A percentile compares a stretch with the other conserved stretches of the same genome.
phyloP scores from a whole-genome alignment of 495 filamentous ascomycete genomes.

The Apodospora peruviana region DNA sequence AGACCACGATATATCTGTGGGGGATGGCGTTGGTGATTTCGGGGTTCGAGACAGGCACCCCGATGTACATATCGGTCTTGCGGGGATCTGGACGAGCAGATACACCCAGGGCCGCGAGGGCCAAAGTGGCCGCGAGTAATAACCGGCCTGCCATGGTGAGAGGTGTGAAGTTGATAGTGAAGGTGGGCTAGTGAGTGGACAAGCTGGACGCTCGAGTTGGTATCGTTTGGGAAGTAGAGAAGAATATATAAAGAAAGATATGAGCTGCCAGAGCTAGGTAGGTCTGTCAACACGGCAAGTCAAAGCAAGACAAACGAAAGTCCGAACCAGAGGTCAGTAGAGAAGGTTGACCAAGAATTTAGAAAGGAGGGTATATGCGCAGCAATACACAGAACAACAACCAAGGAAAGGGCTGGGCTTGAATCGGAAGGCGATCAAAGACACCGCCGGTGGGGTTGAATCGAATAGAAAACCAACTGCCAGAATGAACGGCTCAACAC shows the following conservation, averaged over 20 bases:
- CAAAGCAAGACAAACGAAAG: not conserved
- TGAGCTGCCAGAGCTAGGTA: not conserved
- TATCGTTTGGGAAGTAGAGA: not conserved
- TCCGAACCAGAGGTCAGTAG: slow-evolving; percentile 1
- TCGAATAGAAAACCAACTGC: slow-evolving; percentile 6
- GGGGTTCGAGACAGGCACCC: slow-evolving; percentile 40
- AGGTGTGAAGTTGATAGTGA: not conserved
- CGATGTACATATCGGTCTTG: slow-evolving; percentile 27
- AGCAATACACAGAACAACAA: slow-evolving; percentile 14
- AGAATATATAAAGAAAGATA: slow-evolving; percentile 4
- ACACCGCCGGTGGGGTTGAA: not conserved
- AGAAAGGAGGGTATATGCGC: slow-evolving; percentile 19
- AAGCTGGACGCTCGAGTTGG: not conserved
- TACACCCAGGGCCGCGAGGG: slow-evolving; percentile 28
- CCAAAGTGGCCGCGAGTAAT: slow-evolving; percentile 20
- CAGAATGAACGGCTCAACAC: slow-evolving; percentile 4
- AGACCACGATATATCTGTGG: slow-evolving; percentile 46
- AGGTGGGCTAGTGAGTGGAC: slow-evolving; percentile 2
- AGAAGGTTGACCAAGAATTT: slow-evolving; percentile 2
- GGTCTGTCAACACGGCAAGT: not conserved
- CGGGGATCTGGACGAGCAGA: slow-evolving; percentile 21
- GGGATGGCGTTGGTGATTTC: slow-evolving; percentile 32
- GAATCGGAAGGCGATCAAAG: slow-evolving; percentile 7
- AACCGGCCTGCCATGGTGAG: slow-evolving; percentile 24
- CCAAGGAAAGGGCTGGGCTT: slow-evolving; percentile 7